Percentiles rank a stretch among this genome's conserved stretches.
Conservation (phyloP, 371 early-diverging fungal species). For the Umbelopsis sp. region DNA sequence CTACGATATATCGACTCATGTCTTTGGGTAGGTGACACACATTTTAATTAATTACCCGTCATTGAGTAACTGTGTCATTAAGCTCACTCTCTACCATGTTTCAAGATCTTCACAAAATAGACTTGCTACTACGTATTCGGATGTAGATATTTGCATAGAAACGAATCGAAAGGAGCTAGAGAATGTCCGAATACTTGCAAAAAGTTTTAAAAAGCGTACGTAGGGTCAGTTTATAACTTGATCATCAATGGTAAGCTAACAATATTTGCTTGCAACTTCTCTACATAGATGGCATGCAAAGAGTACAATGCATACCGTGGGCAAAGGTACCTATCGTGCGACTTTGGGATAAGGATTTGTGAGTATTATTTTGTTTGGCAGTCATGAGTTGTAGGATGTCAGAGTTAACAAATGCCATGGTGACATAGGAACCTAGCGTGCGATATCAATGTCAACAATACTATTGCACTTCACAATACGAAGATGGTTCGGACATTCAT, state of each 20-base stretch:
- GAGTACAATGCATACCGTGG: constrained; percentile 54
- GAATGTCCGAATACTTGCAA: constrained; percentile 50
- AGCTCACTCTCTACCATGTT: not conserved
- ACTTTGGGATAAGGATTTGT: constrained; percentile 64
- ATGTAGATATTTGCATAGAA: constrained; percentile 66
- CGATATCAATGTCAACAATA: constrained; percentile 87
- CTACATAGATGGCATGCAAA: constrained; percentile 57
- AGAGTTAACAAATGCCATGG: constrained; percentile 6
- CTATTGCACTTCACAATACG: constrained; percentile 80
- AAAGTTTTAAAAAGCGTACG: constrained; percentile 40
- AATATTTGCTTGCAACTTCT: constrained; percentile 24
- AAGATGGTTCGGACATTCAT: constrained; percentile 78
- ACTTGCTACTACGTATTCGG: constrained; percentile 57
- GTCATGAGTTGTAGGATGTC: not conserved
- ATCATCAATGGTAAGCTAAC: not conserved
- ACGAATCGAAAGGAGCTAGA: constrained; percentile 55
- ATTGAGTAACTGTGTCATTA: too few species aligned
- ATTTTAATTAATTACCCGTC: not conserved
- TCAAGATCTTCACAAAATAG: constrained; percentile 62
- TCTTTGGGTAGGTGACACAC: constrained; percentile 58
- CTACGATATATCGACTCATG: constrained; percentile 58
- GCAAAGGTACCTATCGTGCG: constrained; percentile 73
- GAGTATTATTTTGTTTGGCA: constrained; percentile 31
- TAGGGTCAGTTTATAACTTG: not conserved
- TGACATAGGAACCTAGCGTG: constrained; percentile 59